Evolutionary conservation across 257 asterid species (phyloP).

Genomic region (Gynochthodes officinalis): DNA sequence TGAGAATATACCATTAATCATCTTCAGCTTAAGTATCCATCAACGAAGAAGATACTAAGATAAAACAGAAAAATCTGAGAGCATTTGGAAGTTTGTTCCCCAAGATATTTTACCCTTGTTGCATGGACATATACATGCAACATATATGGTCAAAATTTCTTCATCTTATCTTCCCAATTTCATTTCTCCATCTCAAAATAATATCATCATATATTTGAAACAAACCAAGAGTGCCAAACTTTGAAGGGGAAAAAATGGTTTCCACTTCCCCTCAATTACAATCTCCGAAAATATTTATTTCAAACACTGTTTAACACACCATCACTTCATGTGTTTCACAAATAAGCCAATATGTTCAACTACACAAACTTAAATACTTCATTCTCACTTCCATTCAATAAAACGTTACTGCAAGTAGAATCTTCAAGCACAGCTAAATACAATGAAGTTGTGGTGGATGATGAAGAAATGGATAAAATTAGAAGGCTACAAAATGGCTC

Average conservation of each 20-base stretch:
- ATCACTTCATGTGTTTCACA: slow-evolving; percentile 21
- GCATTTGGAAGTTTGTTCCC: slow-evolving; percentile 45
- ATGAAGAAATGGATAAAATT: slow-evolving; percentile 79
- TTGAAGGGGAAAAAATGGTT: slow-evolving; percentile 34
- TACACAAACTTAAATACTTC: slow-evolving; percentile 21
- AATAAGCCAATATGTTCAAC: slow-evolving; percentile 23
- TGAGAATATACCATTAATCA: slow-evolving; percentile 6
- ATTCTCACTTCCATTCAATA: slow-evolving; percentile 24
- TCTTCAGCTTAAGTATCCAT: not conserved
- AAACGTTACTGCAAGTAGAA: slow-evolving; percentile 22
- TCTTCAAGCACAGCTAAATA: slow-evolving; percentile 37
- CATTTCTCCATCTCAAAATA: slow-evolving; percentile 9
- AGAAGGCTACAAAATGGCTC: slow-evolving; percentile 85
- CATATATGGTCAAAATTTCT: slow-evolving; percentile 13
- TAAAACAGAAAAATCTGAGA: slow-evolving; percentile 41
- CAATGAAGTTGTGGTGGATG: slow-evolving; percentile 58
- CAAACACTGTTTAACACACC: slow-evolving; percentile 32
- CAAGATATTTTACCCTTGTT: slow-evolving; percentile 40
- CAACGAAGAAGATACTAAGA: slow-evolving; percentile 4
- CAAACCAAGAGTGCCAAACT: slow-evolving; percentile 23
- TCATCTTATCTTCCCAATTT: slow-evolving; percentile 39
- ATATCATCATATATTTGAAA: not conserved
- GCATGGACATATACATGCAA: slow-evolving; percentile 8
- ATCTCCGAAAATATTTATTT: slow-evolving; percentile 21
- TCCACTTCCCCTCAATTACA: slow-evolving; percentile 39